These are phyloP conservation scores for Cryptomeria japonica DNA, from an alignment of 75 land plant species.

Conservation along the genomic window DNA sequence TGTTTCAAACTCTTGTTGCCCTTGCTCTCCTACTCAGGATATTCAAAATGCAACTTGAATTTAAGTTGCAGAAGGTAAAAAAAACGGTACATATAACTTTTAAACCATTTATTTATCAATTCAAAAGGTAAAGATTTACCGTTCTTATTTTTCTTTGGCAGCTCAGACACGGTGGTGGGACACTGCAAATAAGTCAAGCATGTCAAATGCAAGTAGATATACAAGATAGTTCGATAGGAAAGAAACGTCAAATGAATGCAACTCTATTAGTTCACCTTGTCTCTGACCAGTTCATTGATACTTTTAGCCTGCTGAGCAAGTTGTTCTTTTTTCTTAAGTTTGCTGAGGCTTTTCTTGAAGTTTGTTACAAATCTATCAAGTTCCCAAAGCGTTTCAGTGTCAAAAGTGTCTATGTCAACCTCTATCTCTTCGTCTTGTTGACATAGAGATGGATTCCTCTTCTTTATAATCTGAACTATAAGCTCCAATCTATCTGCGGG, in stretches of 20 bases:
- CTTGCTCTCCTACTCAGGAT: conserved; percentile 7
- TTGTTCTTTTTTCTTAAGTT: conserved; percentile 47
- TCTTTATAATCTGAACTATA: conserved; percentile 71
- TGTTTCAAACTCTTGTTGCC: conserved; percentile 15
- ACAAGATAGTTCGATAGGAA: not conserved
- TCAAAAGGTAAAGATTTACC: conserved; percentile 10
- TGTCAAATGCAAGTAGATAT: not conserved
- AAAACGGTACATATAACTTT: not conserved
- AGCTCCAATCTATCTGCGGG: conserved; percentile 63
- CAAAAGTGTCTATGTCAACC: conserved; percentile 75
- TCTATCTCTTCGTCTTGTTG: conserved; percentile 86
- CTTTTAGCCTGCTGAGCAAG: conserved; percentile 21
- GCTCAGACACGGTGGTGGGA: conserved; percentile 12
- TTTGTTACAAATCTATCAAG: conserved; percentile 75
- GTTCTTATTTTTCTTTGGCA: conserved; percentile 12
- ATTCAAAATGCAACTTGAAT: conserved; percentile 11
- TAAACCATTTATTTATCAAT: not conserved
- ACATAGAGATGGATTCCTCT: conserved; percentile 50
- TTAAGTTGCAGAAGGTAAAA: conserved; percentile 5
- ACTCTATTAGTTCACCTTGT: conserved; percentile 19
- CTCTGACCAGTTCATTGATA: conserved; percentile 7
- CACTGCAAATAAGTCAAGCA: not conserved
- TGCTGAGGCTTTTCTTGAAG: conserved; percentile 59
- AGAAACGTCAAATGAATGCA: not conserved
- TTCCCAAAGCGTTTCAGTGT: conserved; percentile 88